These are phyloP conservation scores for Solanum chmielewskii DNA, from an alignment of 257 asterid species.

Conservation along the genomic window DNA sequence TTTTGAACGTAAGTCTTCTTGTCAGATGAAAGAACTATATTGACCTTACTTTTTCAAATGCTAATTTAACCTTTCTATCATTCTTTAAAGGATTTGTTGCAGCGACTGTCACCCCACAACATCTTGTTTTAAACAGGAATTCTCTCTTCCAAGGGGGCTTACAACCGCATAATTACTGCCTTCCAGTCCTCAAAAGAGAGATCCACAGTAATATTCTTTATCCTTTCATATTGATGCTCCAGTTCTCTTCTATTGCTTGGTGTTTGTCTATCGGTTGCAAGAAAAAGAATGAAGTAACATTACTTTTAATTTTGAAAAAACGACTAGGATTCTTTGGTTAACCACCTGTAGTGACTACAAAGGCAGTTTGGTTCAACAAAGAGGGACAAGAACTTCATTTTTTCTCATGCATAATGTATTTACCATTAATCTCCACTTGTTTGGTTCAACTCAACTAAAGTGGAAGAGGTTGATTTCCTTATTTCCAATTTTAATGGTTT, in stretches of 20 bases:
- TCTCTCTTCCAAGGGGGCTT: conserved; percentile 90
- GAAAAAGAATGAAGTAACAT: background rate
- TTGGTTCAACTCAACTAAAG: background rate
- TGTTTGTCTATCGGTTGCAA: background rate
- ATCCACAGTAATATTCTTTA: conserved; percentile 48
- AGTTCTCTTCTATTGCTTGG: background rate
- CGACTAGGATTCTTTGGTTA: background rate
- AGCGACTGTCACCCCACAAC: conserved; percentile 97
- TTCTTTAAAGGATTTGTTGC: conserved; percentile 59
- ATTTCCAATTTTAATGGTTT: background rate
- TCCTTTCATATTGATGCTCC: background rate
- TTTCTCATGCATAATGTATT: background rate
- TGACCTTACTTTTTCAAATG: background rate
- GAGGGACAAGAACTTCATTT: background rate
- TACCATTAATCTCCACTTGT: background rate
- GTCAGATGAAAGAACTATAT: background rate
- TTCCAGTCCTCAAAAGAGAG: conserved; percentile 90
- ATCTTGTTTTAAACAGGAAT: conserved; percentile 84
- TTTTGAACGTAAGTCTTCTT: background rate
- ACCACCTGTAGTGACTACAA: background rate
- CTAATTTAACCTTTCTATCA: background rate
- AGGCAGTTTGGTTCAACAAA: background rate
- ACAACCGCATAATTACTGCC: conserved; percentile 89
- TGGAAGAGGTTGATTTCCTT: background rate
- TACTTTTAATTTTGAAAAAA: background rate